Evolutionary conservation across 306 rosid genomes (phyloP).

Genomic region (Crotalaria pallida): DNA sequence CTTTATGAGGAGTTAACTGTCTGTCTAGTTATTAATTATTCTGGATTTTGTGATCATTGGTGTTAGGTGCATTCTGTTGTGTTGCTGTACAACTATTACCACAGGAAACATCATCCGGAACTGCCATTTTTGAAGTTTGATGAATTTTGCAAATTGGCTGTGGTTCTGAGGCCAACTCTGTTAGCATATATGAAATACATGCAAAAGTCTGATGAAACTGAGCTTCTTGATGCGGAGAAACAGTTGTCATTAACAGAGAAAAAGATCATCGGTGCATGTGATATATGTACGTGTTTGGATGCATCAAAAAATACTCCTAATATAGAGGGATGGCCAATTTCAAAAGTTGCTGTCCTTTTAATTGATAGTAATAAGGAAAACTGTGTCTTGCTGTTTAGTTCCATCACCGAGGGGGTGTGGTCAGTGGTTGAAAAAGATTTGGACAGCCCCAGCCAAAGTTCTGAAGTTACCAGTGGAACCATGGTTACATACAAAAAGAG

Average conservation of each 20-base stretch:
- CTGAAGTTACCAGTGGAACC: slow-evolving; percentile 22
- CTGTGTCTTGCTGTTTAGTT: slow-evolving; percentile 43
- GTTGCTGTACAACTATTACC: slow-evolving; percentile 74
- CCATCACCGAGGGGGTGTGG: slow-evolving; percentile 65
- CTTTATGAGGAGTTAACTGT: background rate
- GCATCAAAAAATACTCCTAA: slow-evolving; percentile 47
- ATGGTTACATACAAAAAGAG: slow-evolving; percentile 28
- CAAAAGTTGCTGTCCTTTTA: slow-evolving; percentile 67
- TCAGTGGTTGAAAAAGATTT: slow-evolving; percentile 60
- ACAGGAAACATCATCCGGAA: slow-evolving; percentile 49
- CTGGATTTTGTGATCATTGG: slow-evolving; percentile 20
- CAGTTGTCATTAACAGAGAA: slow-evolving; percentile 58
- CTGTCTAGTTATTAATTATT: slow-evolving; percentile 10
- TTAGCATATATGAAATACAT: slow-evolving; percentile 47
- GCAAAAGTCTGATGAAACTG: slow-evolving; percentile 32
- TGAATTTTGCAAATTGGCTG: slow-evolving; percentile 61
- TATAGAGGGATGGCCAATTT: slow-evolving; percentile 61
- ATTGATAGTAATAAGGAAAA: slow-evolving; percentile 47
- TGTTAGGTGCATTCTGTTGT: slow-evolving; percentile 65
- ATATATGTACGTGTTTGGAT: slow-evolving; percentile 43
- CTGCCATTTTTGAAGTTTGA: slow-evolving; percentile 44
- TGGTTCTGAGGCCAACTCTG: slow-evolving; percentile 51
- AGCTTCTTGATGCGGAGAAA: slow-evolving; percentile 41
- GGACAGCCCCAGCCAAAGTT: slow-evolving; percentile 27
- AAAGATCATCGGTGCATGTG: slow-evolving; percentile 53